A percentile compares a stretch with the other conserved stretches of the same genome.
Conservation (phyloP, 176 grass and related monocot species). For the Carex kokanica region DNA sequence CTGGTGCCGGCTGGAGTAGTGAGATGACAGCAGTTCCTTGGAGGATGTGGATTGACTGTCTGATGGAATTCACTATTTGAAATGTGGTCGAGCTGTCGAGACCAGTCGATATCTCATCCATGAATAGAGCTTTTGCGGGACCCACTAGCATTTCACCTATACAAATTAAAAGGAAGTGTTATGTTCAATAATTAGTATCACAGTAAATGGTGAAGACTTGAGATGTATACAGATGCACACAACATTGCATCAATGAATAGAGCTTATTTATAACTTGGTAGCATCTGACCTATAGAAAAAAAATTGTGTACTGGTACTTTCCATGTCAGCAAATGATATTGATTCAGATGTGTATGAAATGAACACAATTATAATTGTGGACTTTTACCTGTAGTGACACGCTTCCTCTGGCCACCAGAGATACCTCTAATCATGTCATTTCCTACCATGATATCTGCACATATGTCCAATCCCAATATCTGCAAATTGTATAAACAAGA, state of each 20-base stretch:
- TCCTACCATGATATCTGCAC: conserved; percentile 34
- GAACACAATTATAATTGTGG: background rate
- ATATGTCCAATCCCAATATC: conserved; percentile 32
- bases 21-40: conserved; percentile 31
- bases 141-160: conserved; percentile 45
- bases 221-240: background rate
- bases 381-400: conserved; percentile 27
- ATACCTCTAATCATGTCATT: conserved; percentile 38
- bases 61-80: conserved; percentile 33
- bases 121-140: conserved; percentile 34
- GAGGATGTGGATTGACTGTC: conserved; percentile 33
- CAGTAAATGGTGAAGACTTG: background rate
- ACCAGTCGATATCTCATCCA: conserved; percentile 47
- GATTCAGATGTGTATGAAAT: background rate
- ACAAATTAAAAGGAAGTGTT: background rate
- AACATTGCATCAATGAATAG: conserved; percentile 15
- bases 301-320: background rate
- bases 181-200: background rate
- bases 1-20: conserved; percentile 35
- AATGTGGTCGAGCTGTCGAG: conserved; percentile 42
- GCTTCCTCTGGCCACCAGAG: conserved; percentile 33
- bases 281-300: background rate
- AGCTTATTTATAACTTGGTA: background rate
- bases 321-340: background rate
- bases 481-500: conserved; percentile 11